A percentile compares a stretch with the other conserved stretches of the same genome.
phyloP scores from a whole-genome alignment of 352 stramenopile genomes.

The Pythium biforme region DNA sequence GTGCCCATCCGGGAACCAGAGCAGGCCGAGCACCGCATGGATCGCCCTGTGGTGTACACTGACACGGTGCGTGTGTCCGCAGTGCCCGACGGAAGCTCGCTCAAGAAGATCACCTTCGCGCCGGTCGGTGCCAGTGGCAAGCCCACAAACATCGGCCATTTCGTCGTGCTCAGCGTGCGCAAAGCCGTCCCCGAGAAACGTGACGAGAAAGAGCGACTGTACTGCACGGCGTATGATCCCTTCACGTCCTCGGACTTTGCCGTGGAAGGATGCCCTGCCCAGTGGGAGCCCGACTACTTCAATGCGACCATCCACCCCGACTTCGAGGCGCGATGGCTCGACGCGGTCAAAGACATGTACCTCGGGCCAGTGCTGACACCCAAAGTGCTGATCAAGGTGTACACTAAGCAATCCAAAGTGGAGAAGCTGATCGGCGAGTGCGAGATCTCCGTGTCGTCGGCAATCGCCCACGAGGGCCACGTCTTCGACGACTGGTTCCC shows the following conservation, averaged over 20 bases:
- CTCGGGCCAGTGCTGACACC: conserved; percentile 65
- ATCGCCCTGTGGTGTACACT: conserved; percentile 70
- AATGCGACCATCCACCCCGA: conserved; percentile 38
- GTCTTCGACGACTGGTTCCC: conserved; percentile 67
- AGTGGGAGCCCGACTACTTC: conserved; percentile 77
- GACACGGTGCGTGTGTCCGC: conserved; percentile 66
- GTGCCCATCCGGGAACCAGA: conserved; percentile 56
- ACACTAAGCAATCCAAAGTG: conserved; percentile 64
- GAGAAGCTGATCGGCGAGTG: conserved; percentile 74
- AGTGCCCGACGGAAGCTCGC: conserved; percentile 36
- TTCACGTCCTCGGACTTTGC: conserved; percentile 77
- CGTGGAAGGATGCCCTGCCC: conserved; percentile 54
- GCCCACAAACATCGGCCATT: conserved; percentile 34
- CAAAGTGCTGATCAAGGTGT: conserved; percentile 66
- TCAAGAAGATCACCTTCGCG: conserved; percentile 53
- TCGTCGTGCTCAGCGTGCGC: conserved; percentile 71
- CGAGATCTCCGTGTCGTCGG: conserved; percentile 68
- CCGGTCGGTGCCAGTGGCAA: conserved; percentile 23
- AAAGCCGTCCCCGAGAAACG: conserved; percentile 38
- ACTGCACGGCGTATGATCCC: conserved; percentile 85
- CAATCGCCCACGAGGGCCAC: conserved; percentile 68
- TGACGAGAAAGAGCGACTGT: conserved; percentile 38
- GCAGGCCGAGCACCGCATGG: conserved; percentile 46
- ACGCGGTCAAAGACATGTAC: conserved; percentile 46
- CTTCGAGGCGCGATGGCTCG: conserved; percentile 54